Evolutionary conservation across 140 eudicot species (phyloP).

Genomic region (Ambrosia hybrid): DNA sequence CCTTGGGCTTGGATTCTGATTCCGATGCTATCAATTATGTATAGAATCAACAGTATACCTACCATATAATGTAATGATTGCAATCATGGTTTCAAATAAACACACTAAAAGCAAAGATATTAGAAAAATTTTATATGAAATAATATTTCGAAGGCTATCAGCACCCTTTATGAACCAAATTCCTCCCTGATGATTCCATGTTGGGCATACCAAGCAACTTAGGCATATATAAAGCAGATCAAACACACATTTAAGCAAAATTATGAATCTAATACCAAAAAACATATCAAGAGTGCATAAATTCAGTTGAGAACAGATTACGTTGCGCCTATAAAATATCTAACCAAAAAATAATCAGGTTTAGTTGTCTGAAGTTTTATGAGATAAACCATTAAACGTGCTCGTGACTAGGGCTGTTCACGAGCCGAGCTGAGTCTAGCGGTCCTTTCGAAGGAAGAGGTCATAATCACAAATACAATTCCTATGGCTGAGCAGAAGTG

Average conservation of each 20-base stretch:
- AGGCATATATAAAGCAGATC: constrained; percentile 6
- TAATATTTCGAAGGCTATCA: constrained; percentile 1
- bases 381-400: too few relatives aligned
- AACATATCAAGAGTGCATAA: too few relatives aligned
- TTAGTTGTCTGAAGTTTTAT: too few relatives aligned
- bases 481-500: constrained; percentile 28
- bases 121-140: neutral
- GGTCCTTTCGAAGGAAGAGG: constrained; percentile 96
- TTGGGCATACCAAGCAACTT: constrained; percentile 6
- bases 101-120: neutral
- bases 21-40: too few relatives aligned
- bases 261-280: neutral
- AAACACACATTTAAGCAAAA: neutral
- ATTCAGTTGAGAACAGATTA: too few relatives aligned
- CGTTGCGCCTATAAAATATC: too few relatives aligned
- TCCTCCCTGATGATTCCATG: constrained; percentile 1
- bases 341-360: too few relatives aligned
- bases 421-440: too few relatives aligned
- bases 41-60: constrained; percentile 1
- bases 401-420: too few relatives aligned
- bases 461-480: constrained; percentile 77
- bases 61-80: neutral
- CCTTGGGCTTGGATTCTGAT: neutral
- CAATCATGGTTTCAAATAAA: neutral
- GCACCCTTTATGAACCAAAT: too few relatives aligned